Percentiles rank a stretch among this genome's conserved stretches.
phyloP scores from a whole-genome alignment of 1,139 yeast genomes.

The Geotrichum armillariae region DNA sequence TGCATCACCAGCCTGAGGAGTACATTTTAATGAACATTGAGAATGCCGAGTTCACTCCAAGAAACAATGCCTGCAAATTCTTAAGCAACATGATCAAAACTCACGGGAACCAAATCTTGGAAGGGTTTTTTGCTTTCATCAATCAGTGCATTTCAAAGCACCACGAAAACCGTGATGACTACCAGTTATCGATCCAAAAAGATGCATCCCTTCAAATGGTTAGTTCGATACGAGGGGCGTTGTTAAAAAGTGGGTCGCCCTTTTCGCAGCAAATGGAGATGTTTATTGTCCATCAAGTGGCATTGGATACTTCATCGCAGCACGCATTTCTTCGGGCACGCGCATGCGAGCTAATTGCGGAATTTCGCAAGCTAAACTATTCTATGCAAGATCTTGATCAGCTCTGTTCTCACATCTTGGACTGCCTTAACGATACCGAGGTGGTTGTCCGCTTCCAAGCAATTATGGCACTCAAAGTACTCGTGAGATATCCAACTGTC shows the following conservation, averaged over 20 bases:
- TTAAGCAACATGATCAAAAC: constrained; percentile 68
- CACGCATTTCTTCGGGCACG: constrained; percentile 80
- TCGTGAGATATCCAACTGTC: constrained; percentile 63
- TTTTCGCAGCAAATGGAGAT: constrained; percentile 65
- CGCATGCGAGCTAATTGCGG: constrained; percentile 72
- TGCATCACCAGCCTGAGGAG: constrained; percentile 88
- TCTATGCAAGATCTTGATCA: constrained; percentile 45
- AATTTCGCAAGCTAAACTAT: constrained; percentile 46
- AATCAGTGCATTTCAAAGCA: constrained; percentile 52
- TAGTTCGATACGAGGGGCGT: constrained; percentile 64
- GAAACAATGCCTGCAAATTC: constrained; percentile 77
- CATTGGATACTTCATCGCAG: constrained; percentile 69
- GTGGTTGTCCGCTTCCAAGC: constrained; percentile 83
- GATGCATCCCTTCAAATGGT: constrained; percentile 82
- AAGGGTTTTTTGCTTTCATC: constrained; percentile 65
- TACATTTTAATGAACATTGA: constrained; percentile 80
- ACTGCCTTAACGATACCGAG: constrained; percentile 54
- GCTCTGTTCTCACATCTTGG: constrained; percentile 66
- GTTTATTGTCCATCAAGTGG: constrained; percentile 60
- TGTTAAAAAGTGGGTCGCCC: constrained; percentile 58
- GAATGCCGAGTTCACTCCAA: constrained; percentile 69
- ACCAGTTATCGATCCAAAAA: constrained; percentile 64
- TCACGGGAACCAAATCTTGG: constrained; percentile 61
- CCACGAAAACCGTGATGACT: constrained; percentile 44
- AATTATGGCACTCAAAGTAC: constrained; percentile 81